phyloP scores from a whole-genome alignment of 306 rosid genomes.

The Psophocarpus tetragonolobus region DNA sequence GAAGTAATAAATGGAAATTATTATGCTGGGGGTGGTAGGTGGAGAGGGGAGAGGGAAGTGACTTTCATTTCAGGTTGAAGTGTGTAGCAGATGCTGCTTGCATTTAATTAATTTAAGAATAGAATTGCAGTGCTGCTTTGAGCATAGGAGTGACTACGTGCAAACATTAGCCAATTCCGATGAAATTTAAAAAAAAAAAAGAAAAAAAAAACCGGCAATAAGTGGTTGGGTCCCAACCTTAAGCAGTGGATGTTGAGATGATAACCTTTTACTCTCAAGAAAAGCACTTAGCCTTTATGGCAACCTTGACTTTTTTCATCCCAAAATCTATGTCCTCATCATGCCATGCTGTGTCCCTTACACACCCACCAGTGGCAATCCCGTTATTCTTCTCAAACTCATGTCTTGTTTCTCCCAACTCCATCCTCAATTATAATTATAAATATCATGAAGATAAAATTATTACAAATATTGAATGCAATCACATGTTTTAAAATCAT shows the following conservation, averaged over 20 bases:
- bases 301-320: neutral
- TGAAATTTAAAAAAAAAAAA: neutral
- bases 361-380: constrained; percentile 46
- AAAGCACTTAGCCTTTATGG: constrained; percentile 14
- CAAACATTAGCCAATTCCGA: neutral
- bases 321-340: constrained; percentile 1
- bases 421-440: no score
- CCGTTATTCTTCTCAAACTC: constrained; percentile 28
- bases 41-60: neutral
- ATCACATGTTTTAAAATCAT: no score
- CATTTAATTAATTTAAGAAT: neutral
- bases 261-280: neutral
- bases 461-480: no score
- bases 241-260: neutral
- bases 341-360: neutral
- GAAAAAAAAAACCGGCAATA: neutral
- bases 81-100: neutral
- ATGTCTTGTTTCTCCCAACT: neutral
- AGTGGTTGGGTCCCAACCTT: constrained; percentile 4
- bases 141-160: neutral
- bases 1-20: constrained; percentile 44
- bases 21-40: constrained; percentile 40
- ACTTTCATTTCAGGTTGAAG: neutral
- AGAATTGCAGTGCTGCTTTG: no score
- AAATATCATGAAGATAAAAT: no score